Evolutionary conservation across 805 yeast species (phyloP), one percentile per base, ranked within the genome.

Genomic region (Cyberlindnera saturnus): DNA sequence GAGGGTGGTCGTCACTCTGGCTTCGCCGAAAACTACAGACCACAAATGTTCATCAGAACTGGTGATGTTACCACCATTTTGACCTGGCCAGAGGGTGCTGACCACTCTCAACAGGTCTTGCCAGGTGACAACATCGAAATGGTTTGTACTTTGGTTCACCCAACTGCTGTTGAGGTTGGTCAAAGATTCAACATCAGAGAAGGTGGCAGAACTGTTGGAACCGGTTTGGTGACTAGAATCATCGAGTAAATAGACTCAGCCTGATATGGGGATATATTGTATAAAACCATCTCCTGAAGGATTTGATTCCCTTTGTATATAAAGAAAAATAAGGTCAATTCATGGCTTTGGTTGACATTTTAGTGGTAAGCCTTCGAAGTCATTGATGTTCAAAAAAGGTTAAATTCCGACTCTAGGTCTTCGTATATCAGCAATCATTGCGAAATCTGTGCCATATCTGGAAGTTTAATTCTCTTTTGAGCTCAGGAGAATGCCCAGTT

Each of bases 1-100:
- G 99, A 93, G 75, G 99, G 99, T 79, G 99, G 99, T 62, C 91
- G 99, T 75, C 96, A 88, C 77, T 86, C 96, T 52, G 95, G 96
- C 54, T 93, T 93, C 69, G 91, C 91, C 63, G 88, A 85, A 71
- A 85, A 89, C 81, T 93, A 90, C 82, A 87, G 95, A 77, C 99
- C 99, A 49, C 99, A 93, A 74, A 77, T 91, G 78, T 93, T 85
- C 71, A 78, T 93, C 64, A 86, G 98, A 74, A 90, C 99, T 53
- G 87, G 96, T 52, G 96, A 89, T 65, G 97, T 91, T 52, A 87
- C 97, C 53, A 91, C 86, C 63, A 79, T 82, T 46, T 73, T 91
- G 67, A 81, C 81, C 57, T 90, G 90, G 93, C 97, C 97, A 64
- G 75, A 73, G 59, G 83, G 71, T 54, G 87, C 73, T 55, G 96